A percentile compares a stretch with the other conserved stretches of the same genome.
These are phyloP conservation scores for Styphnolobium japonicum DNA, from an alignment of 306 rosid genomes.

Conservation along the genomic window DNA sequence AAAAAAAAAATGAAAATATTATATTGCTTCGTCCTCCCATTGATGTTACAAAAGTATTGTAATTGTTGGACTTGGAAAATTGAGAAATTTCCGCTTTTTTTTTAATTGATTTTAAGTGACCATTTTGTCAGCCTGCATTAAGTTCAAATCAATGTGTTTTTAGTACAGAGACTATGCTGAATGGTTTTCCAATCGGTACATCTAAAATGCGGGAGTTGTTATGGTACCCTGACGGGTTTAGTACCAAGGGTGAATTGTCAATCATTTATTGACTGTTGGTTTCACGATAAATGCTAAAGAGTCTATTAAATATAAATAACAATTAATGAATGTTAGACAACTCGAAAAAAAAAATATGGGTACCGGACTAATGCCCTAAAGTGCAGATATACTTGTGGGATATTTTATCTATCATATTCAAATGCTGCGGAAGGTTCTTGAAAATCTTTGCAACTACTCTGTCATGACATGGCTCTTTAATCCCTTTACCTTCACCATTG, in stretches of 20 bases:
- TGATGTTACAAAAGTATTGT: not conserved
- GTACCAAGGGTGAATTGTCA: too few relatives aligned
- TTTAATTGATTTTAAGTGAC: not conserved
- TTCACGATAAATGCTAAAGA: too few relatives aligned
- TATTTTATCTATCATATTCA: slow-evolving; percentile 65
- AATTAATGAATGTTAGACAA: too few relatives aligned
- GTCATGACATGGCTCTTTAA: slow-evolving; percentile 83
- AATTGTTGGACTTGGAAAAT: not conserved
- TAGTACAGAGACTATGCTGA: not conserved
- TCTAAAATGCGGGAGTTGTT: too few relatives aligned
- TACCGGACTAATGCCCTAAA: too few relatives aligned
- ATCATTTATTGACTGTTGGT: too few relatives aligned
- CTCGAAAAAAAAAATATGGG: too few relatives aligned
- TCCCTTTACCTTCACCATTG: slow-evolving; percentile 92
- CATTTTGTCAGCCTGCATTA: not conserved
- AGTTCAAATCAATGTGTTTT: not conserved
- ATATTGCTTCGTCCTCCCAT: not conserved
- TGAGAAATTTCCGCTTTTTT: not conserved
- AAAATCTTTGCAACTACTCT: slow-evolving; percentile 50
- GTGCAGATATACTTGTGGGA: slow-evolving; percentile 88
- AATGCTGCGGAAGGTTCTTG: slow-evolving; percentile 82
- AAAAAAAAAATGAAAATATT: not conserved
- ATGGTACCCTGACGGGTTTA: too few relatives aligned
- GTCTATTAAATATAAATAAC: too few relatives aligned
- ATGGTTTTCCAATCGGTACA: not conserved